Evolutionary conservation across 495 filamentous ascomycete species (phyloP).

Genomic region (Oleoguttula mirabilis): DNA sequence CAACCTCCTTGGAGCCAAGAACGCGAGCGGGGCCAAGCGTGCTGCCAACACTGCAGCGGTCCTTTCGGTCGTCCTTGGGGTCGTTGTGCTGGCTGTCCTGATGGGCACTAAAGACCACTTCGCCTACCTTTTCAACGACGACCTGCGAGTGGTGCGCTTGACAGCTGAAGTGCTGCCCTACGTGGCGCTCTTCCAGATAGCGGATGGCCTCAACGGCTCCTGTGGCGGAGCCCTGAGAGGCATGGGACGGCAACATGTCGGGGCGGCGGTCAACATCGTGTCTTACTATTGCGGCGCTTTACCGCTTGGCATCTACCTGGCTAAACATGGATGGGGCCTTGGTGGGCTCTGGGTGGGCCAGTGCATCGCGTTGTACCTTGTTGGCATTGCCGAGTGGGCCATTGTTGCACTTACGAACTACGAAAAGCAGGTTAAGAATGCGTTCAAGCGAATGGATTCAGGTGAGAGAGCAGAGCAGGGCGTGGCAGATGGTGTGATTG

Average conservation of each 20-base stretch:
- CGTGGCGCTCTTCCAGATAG: constrained; percentile 90
- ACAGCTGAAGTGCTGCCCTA: constrained; percentile 76
- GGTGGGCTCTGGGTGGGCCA: constrained; percentile 79
- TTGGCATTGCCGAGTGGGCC: constrained; percentile 67
- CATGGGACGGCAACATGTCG: constrained; percentile 81
- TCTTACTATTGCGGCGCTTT: constrained; percentile 81
- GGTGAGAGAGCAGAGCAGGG: constrained; percentile 39
- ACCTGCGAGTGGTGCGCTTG: constrained; percentile 57
- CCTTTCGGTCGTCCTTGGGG: constrained; percentile 58
- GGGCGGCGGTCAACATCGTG: constrained; percentile 77
- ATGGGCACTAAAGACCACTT: constrained; percentile 66
- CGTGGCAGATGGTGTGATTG: too few relatives aligned
- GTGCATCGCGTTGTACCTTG: constrained; percentile 78
- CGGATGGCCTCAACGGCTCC: constrained; percentile 62
- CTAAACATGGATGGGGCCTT: constrained; percentile 83
- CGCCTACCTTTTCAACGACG: constrained; percentile 75
- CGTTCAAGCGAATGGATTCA: constrained; percentile 63
- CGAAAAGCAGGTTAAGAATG: constrained; percentile 63
- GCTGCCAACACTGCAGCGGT: constrained; percentile 69
- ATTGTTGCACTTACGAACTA: constrained; percentile 70
- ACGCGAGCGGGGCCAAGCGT: constrained; percentile 54
- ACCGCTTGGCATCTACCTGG: constrained; percentile 73
- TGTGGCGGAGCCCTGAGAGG: constrained; percentile 75
- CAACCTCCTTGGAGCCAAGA: constrained; percentile 64
- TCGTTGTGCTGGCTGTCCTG: constrained; percentile 55